Evolutionary conservation across 192 early-diverging fungal genomes (phyloP).

Genomic region (Pilobolus umbonatus): DNA sequence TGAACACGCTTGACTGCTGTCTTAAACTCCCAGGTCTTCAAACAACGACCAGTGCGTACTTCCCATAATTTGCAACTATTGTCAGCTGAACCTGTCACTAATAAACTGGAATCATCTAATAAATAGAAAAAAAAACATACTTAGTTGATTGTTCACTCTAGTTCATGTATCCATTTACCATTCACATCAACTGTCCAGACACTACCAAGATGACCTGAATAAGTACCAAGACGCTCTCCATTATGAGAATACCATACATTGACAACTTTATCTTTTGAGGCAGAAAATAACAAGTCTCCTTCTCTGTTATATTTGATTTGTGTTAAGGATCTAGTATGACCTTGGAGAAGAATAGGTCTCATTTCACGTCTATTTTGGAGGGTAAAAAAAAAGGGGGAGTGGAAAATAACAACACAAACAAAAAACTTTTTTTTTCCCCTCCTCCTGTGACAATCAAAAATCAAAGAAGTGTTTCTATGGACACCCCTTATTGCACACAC

Average conservation of each 20-base stretch:
- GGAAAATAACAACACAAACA: too few species aligned
- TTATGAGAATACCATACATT: conserved; percentile 98
- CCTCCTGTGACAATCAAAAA: conserved; percentile 7
- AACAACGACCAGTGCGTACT: conserved; percentile 83
- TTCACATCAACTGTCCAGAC: conserved; percentile 95
- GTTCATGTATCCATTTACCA: conserved; percentile 43
- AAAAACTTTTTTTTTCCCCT: conserved; percentile 5
- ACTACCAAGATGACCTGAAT: conserved; percentile 88
- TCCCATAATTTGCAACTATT: conserved; percentile 90
- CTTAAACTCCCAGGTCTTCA: conserved; percentile 87
- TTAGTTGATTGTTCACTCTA: neutral
- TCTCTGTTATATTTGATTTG: conserved; percentile 98
- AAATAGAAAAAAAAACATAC: neutral
- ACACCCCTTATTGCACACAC: neutral
- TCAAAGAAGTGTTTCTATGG: conserved; percentile 4
- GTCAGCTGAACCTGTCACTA: conserved; percentile 89
- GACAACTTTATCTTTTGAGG: conserved; percentile 90
- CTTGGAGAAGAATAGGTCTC: conserved; percentile 94
- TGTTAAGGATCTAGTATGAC: conserved; percentile 94
- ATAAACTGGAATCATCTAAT: conserved; percentile 64
- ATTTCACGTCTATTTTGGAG: too few species aligned
- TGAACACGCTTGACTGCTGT: conserved; percentile 89
- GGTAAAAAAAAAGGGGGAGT: too few species aligned
- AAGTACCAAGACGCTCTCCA: conserved; percentile 94
- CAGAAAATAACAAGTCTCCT: conserved; percentile 95